A percentile compares a stretch with the other conserved stretches of the same genome.
Conservation (phyloP, 2,329 filamentous ascomycete species). For the Sporothrix inflata region DNA sequence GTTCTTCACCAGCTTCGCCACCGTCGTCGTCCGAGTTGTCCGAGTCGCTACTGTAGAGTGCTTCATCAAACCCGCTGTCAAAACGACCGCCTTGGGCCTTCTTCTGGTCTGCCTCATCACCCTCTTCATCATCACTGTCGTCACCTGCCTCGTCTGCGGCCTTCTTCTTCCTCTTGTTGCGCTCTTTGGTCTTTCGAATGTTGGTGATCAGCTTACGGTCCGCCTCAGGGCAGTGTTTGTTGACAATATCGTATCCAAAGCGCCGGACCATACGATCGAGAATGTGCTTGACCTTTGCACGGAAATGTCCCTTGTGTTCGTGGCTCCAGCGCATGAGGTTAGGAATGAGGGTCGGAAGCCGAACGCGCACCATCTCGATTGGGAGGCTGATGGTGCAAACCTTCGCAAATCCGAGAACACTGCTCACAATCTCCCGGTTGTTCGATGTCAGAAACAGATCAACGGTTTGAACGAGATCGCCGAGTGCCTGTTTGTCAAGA, state of each 20-base stretch:
- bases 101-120: conserved; percentile 56
- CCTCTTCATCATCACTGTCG: conserved; percentile 52
- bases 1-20: not conserved
- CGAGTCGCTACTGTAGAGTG: conserved; percentile 76
- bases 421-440: conserved; percentile 95
- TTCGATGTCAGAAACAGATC: conserved; percentile 95
- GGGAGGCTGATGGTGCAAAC: conserved; percentile 89
- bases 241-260: conserved; percentile 81
- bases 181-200: conserved; percentile 92
- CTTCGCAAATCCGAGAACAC: conserved; percentile 94
- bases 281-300: conserved; percentile 97
- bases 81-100: conserved; percentile 65
- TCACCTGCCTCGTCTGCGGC: conserved; percentile 58
- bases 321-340: conserved; percentile 96
- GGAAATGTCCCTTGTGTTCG: conserved; percentile 97
- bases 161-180: conserved; percentile 87
- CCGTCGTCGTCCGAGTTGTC: conserved; percentile 58
- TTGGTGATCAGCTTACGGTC: conserved; percentile 91
- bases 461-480: conserved; percentile 90
- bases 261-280: conserved; percentile 90
- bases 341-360: conserved; percentile 76
- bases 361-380: conserved; percentile 74
- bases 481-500: conserved; percentile 70
- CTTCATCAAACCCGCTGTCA: conserved; percentile 92
- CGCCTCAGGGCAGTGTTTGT: conserved; percentile 78